These are phyloP conservation scores for Calonectria pauciramosa DNA, from an alignment of 2,329 filamentous ascomycete genomes.

Conservation along the genomic window DNA sequence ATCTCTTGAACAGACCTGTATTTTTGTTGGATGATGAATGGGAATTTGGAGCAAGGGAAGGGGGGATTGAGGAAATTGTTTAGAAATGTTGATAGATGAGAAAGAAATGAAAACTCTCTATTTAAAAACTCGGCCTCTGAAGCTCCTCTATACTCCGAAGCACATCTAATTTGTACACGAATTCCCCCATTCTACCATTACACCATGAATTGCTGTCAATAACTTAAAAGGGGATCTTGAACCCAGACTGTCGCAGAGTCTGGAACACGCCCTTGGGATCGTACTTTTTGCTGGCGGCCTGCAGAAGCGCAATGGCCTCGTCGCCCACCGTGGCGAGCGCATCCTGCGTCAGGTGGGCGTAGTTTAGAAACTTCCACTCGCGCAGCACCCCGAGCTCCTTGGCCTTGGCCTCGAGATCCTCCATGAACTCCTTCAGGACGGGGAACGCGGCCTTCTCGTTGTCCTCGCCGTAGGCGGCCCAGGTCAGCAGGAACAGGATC, in stretches of 20 bases:
- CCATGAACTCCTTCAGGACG: constrained; percentile 50
- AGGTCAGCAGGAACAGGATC: constrained; percentile 50
- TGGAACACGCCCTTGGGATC: constrained; percentile 56
- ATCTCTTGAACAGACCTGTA: background rate
- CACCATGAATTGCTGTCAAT: background rate
- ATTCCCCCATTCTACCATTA: background rate
- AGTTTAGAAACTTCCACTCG: constrained; percentile 59
- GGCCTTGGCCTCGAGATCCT: constrained; percentile 47
- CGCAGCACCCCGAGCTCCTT: constrained; percentile 43
- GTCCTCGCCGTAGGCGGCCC: constrained; percentile 50
- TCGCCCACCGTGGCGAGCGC: constrained; percentile 54
- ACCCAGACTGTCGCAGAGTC: constrained; percentile 49
- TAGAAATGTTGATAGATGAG: background rate
- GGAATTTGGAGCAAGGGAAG: background rate
- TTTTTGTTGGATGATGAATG: background rate
- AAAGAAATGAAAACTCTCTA: background rate
- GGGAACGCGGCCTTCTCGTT: constrained; percentile 51
- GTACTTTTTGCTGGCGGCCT: constrained; percentile 51
- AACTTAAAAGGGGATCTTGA: constrained; percentile 46
- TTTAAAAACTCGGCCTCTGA: background rate
- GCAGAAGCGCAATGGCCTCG: constrained; percentile 51
- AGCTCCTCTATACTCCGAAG: background rate
- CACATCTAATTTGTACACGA: background rate
- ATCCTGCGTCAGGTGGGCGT: constrained; percentile 56
- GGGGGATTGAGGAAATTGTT: background rate